These are phyloP conservation scores for Ampelocalamus luodianensis DNA, from an alignment of 176 grass and related monocot genomes.

Conservation along the genomic window DNA sequence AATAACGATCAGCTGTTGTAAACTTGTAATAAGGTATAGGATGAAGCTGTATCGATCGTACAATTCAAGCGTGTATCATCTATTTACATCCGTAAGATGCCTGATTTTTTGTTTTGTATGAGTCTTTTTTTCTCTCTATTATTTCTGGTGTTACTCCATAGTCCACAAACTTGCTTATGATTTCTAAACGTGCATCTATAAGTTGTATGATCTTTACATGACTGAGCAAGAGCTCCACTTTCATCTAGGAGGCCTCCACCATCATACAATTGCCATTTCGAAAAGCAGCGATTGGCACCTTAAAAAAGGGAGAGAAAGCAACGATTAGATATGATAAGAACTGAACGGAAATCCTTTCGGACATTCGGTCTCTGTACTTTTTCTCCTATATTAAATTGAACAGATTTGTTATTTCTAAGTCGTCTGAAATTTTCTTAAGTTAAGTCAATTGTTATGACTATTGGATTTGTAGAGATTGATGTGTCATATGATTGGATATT, in stretches of 20 bases:
- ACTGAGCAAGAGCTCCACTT: background rate
- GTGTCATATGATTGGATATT: too few species aligned
- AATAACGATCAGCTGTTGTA: conserved; percentile 28
- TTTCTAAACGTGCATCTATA: background rate
- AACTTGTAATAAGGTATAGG: background rate
- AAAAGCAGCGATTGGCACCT: too few species aligned
- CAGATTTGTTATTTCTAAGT: too few species aligned
- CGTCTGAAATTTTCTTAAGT: too few species aligned
- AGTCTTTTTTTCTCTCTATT: background rate
- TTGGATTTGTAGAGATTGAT: too few species aligned
- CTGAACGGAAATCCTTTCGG: too few species aligned
- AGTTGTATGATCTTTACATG: background rate
- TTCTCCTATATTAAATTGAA: too few species aligned
- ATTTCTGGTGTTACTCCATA: background rate
- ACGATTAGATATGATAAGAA: too few species aligned
- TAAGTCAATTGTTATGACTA: too few species aligned
- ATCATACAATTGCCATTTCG: too few species aligned
- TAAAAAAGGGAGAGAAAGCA: too few species aligned
- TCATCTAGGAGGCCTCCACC: background rate
- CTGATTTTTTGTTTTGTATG: background rate
- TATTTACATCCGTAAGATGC: background rate
- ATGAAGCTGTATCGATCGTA: background rate
- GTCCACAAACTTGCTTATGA: background rate
- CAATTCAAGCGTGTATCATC: background rate
- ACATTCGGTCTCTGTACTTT: too few species aligned